A percentile compares a stretch with the other conserved stretches of the same genome.
Evolutionary conservation across 2,329 filamentous ascomycete species (phyloP).

Genomic region (Trichophyton mentagrophytes): DNA sequence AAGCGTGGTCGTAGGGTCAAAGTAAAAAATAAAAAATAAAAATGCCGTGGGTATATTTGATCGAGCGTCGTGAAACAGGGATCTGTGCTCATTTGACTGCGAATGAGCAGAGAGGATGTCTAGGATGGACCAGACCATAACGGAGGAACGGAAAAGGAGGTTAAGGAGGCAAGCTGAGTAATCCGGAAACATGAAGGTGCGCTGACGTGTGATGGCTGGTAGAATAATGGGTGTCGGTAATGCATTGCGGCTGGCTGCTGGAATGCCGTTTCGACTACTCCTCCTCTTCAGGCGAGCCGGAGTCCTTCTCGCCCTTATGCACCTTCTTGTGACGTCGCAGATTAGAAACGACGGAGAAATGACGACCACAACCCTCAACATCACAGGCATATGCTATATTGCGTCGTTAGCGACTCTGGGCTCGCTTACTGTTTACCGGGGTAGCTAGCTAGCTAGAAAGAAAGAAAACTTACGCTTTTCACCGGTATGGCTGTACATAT

Average conservation of each 20-base stretch:
- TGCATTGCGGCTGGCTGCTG: too few species aligned
- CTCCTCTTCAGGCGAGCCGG: constrained; percentile 30
- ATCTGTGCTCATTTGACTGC: background rate
- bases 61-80: constrained; percentile 8
- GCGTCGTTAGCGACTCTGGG: too few species aligned
- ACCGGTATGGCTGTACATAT: constrained; percentile 97
- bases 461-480: constrained; percentile 77
- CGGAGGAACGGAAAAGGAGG: too few species aligned
- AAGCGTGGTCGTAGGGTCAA: background rate
- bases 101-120: too few species aligned
- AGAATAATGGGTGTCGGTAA: too few species aligned
- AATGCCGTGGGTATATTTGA: constrained; percentile 2
- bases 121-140: background rate
- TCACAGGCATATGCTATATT: constrained; percentile 75
- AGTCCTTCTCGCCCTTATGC: constrained; percentile 55
- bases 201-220: background rate
- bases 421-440: constrained; percentile 4
- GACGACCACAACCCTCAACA: constrained; percentile 83
- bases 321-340: constrained; percentile 89
- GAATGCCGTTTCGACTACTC: constrained; percentile 19
- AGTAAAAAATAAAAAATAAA: background rate
- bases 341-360: constrained; percentile 96
- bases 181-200: background rate
- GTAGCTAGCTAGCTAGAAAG: background rate
- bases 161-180: background rate